Conservation (phyloP, 805 yeast species). For the Starmerella davenportii region DNA sequence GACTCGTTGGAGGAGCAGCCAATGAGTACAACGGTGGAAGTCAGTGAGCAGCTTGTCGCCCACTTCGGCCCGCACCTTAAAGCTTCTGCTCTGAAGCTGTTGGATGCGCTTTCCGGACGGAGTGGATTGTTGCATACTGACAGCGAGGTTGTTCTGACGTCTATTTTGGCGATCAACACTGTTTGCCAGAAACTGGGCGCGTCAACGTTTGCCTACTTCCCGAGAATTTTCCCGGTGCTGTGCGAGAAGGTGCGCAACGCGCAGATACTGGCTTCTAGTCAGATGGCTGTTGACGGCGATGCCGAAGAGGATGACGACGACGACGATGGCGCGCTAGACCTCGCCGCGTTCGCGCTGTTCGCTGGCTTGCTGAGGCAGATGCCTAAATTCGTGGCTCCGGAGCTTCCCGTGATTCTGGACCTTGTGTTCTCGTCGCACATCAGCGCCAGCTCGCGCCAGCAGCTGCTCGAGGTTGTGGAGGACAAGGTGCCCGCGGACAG, state of each 20-base stretch:
- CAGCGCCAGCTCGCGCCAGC: slow-evolving; percentile 37
- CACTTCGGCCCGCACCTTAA: slow-evolving; percentile 37
- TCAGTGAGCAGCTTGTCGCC: slow-evolving; percentile 35
- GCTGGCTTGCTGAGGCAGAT: slow-evolving; percentile 63
- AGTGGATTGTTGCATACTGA: slow-evolving; percentile 36
- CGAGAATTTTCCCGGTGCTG: slow-evolving; percentile 65
- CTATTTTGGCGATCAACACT: slow-evolving; percentile 54
- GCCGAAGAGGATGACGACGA: slow-evolving; percentile 20
- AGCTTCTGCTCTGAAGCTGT: slow-evolving; percentile 28
- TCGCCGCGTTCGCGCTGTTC: slow-evolving; percentile 51
- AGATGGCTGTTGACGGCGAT: slow-evolving; percentile 20
- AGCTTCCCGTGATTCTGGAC: slow-evolving; percentile 42
- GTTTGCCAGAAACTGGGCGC: slow-evolving; percentile 65
- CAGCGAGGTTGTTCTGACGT: slow-evolving; percentile 52
- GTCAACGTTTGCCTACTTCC: slow-evolving; percentile 65
- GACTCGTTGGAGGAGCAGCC: slow-evolving; percentile 17
- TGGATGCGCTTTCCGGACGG: slow-evolving; percentile 34
- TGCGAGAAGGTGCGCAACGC: slow-evolving; percentile 29
- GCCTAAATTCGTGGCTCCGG: slow-evolving; percentile 67
- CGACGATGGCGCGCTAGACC: slow-evolving; percentile 34
- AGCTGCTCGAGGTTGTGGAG: slow-evolving; percentile 37
- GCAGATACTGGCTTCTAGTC: background rate
- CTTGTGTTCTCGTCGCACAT: slow-evolving; percentile 30
- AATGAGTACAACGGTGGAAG: slow-evolving; percentile 10
- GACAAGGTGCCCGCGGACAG: slow-evolving; percentile 49